A percentile compares a stretch with the other conserved stretches of the same genome.
Conservation (phyloP, 352 stramenopile genomes). For the Globisporangium yorkense region DNA sequence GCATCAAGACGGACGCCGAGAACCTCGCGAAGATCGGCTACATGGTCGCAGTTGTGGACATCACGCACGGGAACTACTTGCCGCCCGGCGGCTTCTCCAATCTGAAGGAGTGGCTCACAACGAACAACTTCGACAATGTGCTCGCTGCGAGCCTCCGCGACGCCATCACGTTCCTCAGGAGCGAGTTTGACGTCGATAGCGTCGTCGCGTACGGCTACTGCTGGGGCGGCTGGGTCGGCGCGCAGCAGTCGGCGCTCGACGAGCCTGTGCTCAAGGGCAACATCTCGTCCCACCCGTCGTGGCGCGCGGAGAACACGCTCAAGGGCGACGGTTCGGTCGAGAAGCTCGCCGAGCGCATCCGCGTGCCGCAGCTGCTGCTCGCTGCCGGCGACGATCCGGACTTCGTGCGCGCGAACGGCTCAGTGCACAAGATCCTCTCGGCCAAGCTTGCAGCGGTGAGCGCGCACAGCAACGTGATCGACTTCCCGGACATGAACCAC, state of each 20-base stretch:
- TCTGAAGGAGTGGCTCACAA: conserved; percentile 10
- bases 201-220: conserved; percentile 21
- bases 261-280: conserved; percentile 18
- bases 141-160: conserved; percentile 16
- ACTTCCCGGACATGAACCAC: conserved; percentile 44
- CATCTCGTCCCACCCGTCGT: conserved; percentile 24
- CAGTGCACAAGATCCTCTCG: conserved; percentile 34
- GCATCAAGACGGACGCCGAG: conserved; percentile 42
- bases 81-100: conserved; percentile 1
- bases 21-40: conserved; percentile 39
- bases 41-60: conserved; percentile 36
- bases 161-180: conserved; percentile 24
- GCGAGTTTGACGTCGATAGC: conserved; percentile 13
- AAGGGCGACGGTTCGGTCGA: conserved; percentile 25
- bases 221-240: conserved; percentile 23
- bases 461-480: conserved; percentile 21
- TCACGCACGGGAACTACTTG: conserved; percentile 29
- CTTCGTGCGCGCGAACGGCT: conserved; percentile 24
- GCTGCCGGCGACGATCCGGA: conserved; percentile 34
- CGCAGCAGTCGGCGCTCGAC: conserved; percentile 11
- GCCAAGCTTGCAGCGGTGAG: conserved; percentile 3
- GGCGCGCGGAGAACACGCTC: conserved; percentile 28
- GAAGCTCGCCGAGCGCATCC: conserved; percentile 31
- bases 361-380: conserved; percentile 36
- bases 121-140: conserved; percentile 18